Percentiles rank a stretch among this genome's conserved stretches.
phyloP scores from a whole-genome alignment of 805 yeast genomes.

The Ogataea methylovora region DNA sequence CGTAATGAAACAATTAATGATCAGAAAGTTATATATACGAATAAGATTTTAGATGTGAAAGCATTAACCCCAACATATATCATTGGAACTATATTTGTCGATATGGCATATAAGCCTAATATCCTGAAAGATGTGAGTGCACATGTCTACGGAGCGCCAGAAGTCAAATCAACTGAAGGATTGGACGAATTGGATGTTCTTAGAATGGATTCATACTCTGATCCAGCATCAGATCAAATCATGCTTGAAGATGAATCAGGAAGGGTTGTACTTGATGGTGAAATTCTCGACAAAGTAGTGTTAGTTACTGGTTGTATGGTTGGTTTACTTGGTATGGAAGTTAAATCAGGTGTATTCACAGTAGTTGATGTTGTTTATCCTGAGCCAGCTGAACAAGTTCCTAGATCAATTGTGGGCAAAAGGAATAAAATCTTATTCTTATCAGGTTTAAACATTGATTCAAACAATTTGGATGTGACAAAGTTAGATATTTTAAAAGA shows the following conservation, averaged over 20 bases:
- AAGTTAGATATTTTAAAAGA: conserved; percentile 56
- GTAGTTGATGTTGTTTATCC: conserved; percentile 79
- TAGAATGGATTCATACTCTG: conserved; percentile 40
- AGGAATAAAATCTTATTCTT: conserved; percentile 49
- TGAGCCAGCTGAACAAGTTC: conserved; percentile 47
- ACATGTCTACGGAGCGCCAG: conserved; percentile 43
- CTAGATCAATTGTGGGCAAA: conserved; percentile 15
- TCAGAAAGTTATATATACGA: conserved; percentile 21
- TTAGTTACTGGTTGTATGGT: conserved; percentile 87
- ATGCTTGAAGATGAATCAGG: conserved; percentile 93
- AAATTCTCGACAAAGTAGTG: conserved; percentile 48
- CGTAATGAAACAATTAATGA: conserved; percentile 32
- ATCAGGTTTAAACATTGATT: conserved; percentile 64
- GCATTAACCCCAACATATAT: conserved; percentile 68
- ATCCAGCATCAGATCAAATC: conserved; percentile 48
- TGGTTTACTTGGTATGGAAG: conserved; percentile 81
- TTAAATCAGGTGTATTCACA: conserved; percentile 75
- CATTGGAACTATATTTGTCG: conserved; percentile 79
- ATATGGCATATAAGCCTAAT: conserved; percentile 79
- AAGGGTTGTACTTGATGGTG: conserved; percentile 63
- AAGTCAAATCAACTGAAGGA: conserved; percentile 13
- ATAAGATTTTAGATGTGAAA: conserved; percentile 55
- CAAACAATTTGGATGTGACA: conserved; percentile 34
- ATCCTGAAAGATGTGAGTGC: conserved; percentile 73
- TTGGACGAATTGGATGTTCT: conserved; percentile 16